These are phyloP conservation scores for Knoxia roxburghii DNA, from an alignment of 257 asterid species.

Conservation along the genomic window DNA sequence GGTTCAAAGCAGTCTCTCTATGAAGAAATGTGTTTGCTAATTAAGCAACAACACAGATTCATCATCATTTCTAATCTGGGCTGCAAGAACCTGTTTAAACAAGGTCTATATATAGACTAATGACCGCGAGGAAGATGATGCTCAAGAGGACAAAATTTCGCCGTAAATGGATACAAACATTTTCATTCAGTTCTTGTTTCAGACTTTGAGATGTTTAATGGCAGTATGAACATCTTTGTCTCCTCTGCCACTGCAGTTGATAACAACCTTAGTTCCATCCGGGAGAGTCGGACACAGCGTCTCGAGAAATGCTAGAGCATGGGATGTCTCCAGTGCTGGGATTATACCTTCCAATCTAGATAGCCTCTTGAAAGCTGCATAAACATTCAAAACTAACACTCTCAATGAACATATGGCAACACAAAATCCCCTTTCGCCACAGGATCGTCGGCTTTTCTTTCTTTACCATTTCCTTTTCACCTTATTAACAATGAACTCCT, in stretches of 20 bases:
- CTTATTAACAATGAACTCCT: not conserved
- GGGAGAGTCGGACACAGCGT: slow-evolving; percentile 72
- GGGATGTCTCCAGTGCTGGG: slow-evolving; percentile 95
- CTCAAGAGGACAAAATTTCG: not conserved
- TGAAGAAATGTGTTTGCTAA: too few relatives aligned
- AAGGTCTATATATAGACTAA: slow-evolving; percentile 2
- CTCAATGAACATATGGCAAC: not conserved
- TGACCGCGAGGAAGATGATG: not conserved
- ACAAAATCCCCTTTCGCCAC: too few relatives aligned
- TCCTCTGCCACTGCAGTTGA: slow-evolving; percentile 96
- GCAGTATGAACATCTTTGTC: slow-evolving; percentile 92
- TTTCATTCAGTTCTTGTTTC: not conserved
- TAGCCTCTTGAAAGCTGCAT: slow-evolving; percentile 81
- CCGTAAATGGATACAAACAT: not conserved
- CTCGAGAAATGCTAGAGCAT: slow-evolving; percentile 84
- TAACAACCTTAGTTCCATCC: slow-evolving; percentile 69
- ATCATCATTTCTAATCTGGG: too few relatives aligned
- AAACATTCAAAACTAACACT: slow-evolving; percentile 9
- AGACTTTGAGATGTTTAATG: slow-evolving; percentile 53
- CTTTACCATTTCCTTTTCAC: not conserved
- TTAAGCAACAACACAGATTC: too few relatives aligned
- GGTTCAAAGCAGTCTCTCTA: too few relatives aligned
- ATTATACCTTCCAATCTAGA: slow-evolving; percentile 84
- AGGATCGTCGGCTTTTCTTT: too few relatives aligned
- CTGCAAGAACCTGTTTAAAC: not conserved